Evolutionary conservation across 2,329 filamentous ascomycete genomes (phyloP).

Genomic region (Colletotrichum destructivum): DNA sequence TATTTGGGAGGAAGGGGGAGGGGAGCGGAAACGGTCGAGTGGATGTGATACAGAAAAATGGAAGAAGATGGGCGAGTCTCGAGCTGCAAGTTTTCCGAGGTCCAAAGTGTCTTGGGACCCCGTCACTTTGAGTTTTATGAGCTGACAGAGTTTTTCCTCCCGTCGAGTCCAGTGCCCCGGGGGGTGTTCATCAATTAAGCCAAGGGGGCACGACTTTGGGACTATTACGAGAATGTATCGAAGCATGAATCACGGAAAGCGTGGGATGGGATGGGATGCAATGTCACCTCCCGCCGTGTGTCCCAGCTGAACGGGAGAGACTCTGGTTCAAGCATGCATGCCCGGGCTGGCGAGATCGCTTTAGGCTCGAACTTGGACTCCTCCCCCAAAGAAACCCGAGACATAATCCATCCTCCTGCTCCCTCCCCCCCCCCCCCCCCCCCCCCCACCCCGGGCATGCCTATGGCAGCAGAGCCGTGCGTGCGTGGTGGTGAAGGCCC

Average conservation of each 20-base stretch:
- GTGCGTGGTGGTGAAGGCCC: no score
- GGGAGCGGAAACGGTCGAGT: neutral
- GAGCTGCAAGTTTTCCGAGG: neutral
- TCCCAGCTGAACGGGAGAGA: conserved; percentile 37
- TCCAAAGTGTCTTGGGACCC: conserved; percentile 21
- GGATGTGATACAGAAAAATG: neutral
- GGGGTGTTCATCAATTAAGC: neutral
- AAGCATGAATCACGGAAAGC: neutral
- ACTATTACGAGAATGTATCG: conserved; percentile 33
- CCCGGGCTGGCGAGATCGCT: neutral
- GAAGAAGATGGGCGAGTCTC: neutral
- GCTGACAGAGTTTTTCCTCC: neutral
- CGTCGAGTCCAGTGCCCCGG: neutral
- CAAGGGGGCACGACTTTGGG: neutral
- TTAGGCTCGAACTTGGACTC: neutral
- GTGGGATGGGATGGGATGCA: conserved; percentile 13
- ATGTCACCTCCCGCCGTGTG: neutral
- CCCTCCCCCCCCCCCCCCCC: no score
- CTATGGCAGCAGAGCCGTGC: neutral
- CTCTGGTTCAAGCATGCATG: conserved; percentile 25
- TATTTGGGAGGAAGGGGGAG: conserved; percentile 6
- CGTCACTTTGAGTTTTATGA: conserved; percentile 1
- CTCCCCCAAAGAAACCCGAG: neutral
- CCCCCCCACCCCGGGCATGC: neutral
- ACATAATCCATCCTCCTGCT: neutral